Evolutionary conservation across 352 stramenopile species (phyloP).

Genomic region (Poterioochromonas sp.): DNA sequence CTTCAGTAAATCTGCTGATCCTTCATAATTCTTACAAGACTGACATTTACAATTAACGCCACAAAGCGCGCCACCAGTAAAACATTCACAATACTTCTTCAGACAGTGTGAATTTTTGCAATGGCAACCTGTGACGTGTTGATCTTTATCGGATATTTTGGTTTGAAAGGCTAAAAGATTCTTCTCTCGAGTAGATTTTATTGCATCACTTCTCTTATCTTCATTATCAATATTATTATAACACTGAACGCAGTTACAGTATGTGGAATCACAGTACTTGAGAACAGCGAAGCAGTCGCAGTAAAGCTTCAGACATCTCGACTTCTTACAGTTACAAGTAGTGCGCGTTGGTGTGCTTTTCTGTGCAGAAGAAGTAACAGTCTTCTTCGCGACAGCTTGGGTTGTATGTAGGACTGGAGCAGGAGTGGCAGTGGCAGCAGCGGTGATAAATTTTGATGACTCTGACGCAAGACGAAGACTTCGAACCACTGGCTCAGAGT

Average conservation of each 20-base stretch:
- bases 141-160: conserved; percentile 19
- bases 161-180: conserved; percentile 20
- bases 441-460: not conserved
- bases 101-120: conserved; percentile 45
- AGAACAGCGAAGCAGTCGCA: conserved; percentile 37
- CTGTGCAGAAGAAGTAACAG: not conserved
- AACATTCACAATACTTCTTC: conserved; percentile 50
- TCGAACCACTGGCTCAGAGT: not conserved
- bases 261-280: conserved; percentile 23
- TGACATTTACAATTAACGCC: conserved; percentile 76
- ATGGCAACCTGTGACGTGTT: conserved; percentile 40
- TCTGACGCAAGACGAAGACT: not conserved
- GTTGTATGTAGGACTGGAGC: not conserved
- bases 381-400: not conserved
- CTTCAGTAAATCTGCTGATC: conserved; percentile 11
- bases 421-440: too few species aligned
- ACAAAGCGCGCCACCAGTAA: conserved; percentile 55
- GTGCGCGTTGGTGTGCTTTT: not conserved
- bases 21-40: conserved; percentile 41
- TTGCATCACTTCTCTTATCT: not conserved
- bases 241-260: conserved; percentile 34
- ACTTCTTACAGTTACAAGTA: conserved; percentile 32
- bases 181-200: conserved; percentile 6
- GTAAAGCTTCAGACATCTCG: conserved; percentile 30
- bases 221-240: not conserved